These are phyloP conservation scores for Candida alai DNA, from an alignment of 805 yeast genomes.

Conservation along the genomic window DNA sequence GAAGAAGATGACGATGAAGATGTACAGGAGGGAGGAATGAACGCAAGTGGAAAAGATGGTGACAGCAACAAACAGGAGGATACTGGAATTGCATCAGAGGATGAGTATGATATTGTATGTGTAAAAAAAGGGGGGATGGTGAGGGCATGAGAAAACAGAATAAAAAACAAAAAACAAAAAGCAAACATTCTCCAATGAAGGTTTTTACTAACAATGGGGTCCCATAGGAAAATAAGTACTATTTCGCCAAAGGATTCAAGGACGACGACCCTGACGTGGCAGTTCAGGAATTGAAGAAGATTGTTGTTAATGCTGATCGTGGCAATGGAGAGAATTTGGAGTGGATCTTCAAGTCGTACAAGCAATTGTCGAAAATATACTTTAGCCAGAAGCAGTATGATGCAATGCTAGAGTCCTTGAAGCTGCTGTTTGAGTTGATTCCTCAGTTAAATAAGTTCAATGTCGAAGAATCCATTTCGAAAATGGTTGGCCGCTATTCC, in stretches of 20 bases:
- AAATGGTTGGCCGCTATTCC: constrained; percentile 32
- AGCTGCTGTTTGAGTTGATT: constrained; percentile 18
- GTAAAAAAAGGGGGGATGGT: constrained; percentile 1
- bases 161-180: too few relatives aligned
- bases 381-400: constrained; percentile 21
- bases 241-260: constrained; percentile 35
- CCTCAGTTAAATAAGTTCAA: constrained; percentile 31
- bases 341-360: constrained; percentile 38
- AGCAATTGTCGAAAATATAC: constrained; percentile 38
- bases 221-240: constrained; percentile 27
- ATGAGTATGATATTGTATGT: constrained; percentile 16
- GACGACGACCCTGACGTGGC: constrained; percentile 29
- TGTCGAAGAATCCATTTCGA: constrained; percentile 37
- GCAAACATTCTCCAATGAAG: neutral
- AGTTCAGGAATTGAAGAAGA: constrained; percentile 17
- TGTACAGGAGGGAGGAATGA: too few relatives aligned
- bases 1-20: constrained; percentile 32
- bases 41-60: constrained; percentile 17
- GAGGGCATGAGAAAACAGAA: too few relatives aligned
- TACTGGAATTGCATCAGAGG: constrained; percentile 19
- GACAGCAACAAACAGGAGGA: too few relatives aligned
- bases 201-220: constrained; percentile 1
- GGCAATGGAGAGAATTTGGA: constrained; percentile 14
- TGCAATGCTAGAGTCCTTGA: constrained; percentile 20
- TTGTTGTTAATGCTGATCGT: constrained; percentile 12